Conservation (phyloP, 257 asterid species). For the Lycium ferocissimum region DNA sequence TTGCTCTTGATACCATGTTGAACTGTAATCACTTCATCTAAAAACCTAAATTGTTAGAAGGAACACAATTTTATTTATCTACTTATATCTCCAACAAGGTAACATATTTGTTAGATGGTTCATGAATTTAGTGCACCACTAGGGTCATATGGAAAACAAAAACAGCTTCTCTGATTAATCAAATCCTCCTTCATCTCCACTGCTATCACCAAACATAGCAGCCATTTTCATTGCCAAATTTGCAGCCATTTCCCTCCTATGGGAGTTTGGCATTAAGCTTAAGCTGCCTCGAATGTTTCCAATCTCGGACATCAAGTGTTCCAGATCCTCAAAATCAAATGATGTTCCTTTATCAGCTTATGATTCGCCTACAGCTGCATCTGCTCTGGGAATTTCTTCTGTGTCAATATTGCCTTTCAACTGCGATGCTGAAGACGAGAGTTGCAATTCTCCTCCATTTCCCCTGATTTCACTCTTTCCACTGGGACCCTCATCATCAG, state of each 20-base stretch:
- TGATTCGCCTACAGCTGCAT: slow-evolving; percentile 39
- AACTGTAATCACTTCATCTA: too few relatives aligned
- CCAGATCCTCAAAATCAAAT: slow-evolving; percentile 79
- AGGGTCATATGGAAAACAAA: too few relatives aligned
- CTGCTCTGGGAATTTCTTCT: slow-evolving; percentile 40
- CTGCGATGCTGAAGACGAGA: slow-evolving; percentile 49
- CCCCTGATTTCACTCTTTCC: slow-evolving; percentile 37
- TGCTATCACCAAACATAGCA: slow-evolving; percentile 78
- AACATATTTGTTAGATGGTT: too few relatives aligned
- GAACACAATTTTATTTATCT: too few relatives aligned
- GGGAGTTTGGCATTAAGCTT: slow-evolving; percentile 89
- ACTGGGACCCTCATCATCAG: slow-evolving; percentile 27
- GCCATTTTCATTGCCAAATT: slow-evolving; percentile 95
- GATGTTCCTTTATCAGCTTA: slow-evolving; percentile 54
- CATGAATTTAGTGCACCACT: too few relatives aligned
- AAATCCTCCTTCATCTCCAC: slow-evolving; percentile 70
- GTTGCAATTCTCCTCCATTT: slow-evolving; percentile 41
- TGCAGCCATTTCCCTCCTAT: slow-evolving; percentile 95
- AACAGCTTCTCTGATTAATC: slow-evolving; percentile 33
- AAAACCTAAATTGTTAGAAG: too few relatives aligned
- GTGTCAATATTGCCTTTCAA: slow-evolving; percentile 38
- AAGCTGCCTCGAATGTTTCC: slow-evolving; percentile 74
- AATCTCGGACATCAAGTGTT: slow-evolving; percentile 82
- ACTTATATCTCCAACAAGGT: neutral
- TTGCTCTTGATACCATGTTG: too few relatives aligned